Conservation (phyloP, 2,329 filamentous ascomycete genomes). For the Epichloe bromicola region DNA sequence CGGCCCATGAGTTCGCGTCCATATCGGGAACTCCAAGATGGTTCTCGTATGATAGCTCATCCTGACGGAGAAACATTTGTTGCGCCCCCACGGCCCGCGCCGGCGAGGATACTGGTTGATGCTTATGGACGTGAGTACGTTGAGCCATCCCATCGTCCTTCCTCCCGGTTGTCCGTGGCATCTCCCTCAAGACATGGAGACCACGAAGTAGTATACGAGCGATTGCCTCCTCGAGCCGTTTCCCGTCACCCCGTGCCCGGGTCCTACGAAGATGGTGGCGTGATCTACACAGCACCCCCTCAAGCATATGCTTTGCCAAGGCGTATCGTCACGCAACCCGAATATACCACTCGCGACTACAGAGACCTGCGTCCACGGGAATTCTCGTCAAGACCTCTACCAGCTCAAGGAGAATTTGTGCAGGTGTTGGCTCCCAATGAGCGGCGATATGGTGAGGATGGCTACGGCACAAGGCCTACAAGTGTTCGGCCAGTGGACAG, state of each 20-base stretch:
- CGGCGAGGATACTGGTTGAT: constrained; percentile 64
- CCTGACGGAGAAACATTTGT: constrained; percentile 38
- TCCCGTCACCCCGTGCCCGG: constrained; percentile 35
- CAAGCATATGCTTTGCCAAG: constrained; percentile 37
- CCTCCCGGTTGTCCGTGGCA: constrained; percentile 40
- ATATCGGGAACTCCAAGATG: constrained; percentile 30
- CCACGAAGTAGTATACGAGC: constrained; percentile 52
- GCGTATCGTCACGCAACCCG: constrained; percentile 50
- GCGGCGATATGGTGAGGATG: constrained; percentile 30
- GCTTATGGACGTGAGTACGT: constrained; percentile 70
- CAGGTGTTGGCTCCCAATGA: constrained; percentile 31
- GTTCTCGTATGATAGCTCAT: constrained; percentile 33
- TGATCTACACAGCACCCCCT: constrained; percentile 39
- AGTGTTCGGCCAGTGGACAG: constrained; percentile 44
- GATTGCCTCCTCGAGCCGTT: constrained; percentile 37
- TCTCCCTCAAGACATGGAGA: constrained; percentile 33
- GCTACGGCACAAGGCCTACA: constrained; percentile 38
- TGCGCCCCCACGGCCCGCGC: constrained; percentile 36
- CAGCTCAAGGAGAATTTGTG: constrained; percentile 31
- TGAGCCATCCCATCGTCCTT: constrained; percentile 33
- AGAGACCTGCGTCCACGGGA: constrained; percentile 45
- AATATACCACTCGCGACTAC: constrained; percentile 38
- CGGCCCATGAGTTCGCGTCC: constrained; percentile 29
- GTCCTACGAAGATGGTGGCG: constrained; percentile 35
- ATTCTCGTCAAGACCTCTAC: constrained; percentile 38